A percentile compares a stretch with the other conserved stretches of the same genome.
phyloP scores from a whole-genome alignment of 2,329 filamentous ascomycete species.

The Sarocladium kiliense region DNA sequence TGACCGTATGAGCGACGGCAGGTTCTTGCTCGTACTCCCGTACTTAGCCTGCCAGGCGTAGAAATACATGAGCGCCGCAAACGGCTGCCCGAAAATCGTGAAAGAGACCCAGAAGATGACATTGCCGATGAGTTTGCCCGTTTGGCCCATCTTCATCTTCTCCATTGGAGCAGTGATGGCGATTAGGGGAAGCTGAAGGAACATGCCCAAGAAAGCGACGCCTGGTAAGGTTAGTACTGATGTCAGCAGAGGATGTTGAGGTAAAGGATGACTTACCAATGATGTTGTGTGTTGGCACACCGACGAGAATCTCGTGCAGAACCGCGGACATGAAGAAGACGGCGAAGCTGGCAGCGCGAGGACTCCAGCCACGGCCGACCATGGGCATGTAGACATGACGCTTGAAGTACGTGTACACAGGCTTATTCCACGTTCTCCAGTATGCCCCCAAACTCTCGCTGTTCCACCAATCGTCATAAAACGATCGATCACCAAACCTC shows the following conservation, averaged over 20 bases:
- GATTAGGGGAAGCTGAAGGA: constrained; percentile 87
- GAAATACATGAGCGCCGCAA: constrained; percentile 90
- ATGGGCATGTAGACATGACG: constrained; percentile 88
- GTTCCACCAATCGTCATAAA: constrained; percentile 99
- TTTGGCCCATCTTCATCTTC: constrained; percentile 64
- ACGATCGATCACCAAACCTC: constrained; percentile 85
- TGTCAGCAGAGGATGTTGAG: neutral
- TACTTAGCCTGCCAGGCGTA: constrained; percentile 99
- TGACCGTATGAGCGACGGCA: constrained; percentile 12
- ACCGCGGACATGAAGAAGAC: constrained; percentile 88
- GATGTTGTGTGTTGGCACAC: constrained; percentile 89
- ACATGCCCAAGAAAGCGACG: constrained; percentile 91
- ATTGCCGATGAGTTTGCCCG: constrained; percentile 80
- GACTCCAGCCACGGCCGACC: constrained; percentile 75
- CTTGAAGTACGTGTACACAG: constrained; percentile 95
- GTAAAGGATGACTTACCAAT: constrained; percentile 56
- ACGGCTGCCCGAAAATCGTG: constrained; percentile 88
- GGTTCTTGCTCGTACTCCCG: constrained; percentile 63
- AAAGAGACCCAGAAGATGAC: constrained; percentile 96
- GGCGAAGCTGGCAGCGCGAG: constrained; percentile 63
- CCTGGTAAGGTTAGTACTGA: constrained; percentile 39
- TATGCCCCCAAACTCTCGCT: constrained; percentile 78
- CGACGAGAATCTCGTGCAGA: constrained; percentile 87
- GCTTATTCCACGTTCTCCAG: constrained; percentile 97
- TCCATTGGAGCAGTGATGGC: constrained; percentile 72